phyloP scores from a whole-genome alignment of 1,139 yeast species.

The Chernovozyma sophiae-reginae region DNA sequence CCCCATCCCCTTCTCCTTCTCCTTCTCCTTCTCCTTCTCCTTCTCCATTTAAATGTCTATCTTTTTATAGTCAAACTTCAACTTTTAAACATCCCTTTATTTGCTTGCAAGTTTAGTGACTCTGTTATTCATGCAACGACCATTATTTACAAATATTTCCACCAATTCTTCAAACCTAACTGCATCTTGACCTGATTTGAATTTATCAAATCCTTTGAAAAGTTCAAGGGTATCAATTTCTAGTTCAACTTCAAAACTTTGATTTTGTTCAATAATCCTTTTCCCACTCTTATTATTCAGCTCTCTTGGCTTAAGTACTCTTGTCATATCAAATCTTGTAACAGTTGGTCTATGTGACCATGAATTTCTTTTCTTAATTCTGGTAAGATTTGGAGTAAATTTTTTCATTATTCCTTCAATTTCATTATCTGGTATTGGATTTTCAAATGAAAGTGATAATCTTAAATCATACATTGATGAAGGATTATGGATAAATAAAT shows the following conservation, averaged over 20 bases:
- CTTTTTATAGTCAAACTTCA: no score
- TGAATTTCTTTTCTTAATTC: slow-evolving; percentile 63
- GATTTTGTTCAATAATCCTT: slow-evolving; percentile 36
- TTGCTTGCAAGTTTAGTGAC: slow-evolving; percentile 45
- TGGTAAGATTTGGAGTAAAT: slow-evolving; percentile 45
- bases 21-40: no score
- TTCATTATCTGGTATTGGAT: slow-evolving; percentile 60
- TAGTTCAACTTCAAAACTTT: slow-evolving; percentile 57
- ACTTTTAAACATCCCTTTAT: no score
- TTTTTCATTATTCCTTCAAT: slow-evolving; percentile 34
- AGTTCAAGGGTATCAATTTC: slow-evolving; percentile 69
- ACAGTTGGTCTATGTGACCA: slow-evolving; percentile 66
- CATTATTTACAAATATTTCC: slow-evolving; percentile 70
- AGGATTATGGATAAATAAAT: slow-evolving; percentile 69
- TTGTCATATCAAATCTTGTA: slow-evolving; percentile 67
- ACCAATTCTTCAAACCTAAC: slow-evolving; percentile 66
- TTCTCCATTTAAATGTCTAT: no score
- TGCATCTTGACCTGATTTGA: slow-evolving; percentile 47
- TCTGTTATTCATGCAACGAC: slow-evolving; percentile 46
- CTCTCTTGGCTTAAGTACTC: slow-evolving; percentile 48
- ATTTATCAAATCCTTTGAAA: slow-evolving; percentile 55
- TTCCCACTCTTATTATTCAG: slow-evolving; percentile 41
- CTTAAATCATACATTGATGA: slow-evolving; percentile 75
- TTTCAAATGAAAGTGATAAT: slow-evolving; percentile 70
- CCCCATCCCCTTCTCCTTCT: no score